Evolutionary conservation across 805 yeast species (phyloP), one percentile per base, ranked within the genome.

Genomic region (Lipomyces yamanashiensis): DNA sequence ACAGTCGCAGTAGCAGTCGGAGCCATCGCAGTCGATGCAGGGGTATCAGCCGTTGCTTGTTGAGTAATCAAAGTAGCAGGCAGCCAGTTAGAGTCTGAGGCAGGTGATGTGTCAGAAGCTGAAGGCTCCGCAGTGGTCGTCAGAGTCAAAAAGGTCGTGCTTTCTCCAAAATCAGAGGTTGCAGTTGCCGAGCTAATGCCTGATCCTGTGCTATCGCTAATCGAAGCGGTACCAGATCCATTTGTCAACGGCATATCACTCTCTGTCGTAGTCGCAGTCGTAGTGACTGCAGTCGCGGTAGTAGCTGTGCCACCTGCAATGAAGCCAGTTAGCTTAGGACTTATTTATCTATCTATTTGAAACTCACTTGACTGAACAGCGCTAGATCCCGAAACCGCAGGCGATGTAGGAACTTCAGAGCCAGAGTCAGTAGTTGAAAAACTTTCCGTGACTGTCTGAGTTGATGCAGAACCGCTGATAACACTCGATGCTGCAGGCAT

Each of bases 61-160:
- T 54, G 54, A 6, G 80, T 77, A 48, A 80, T 72, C 56, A 81
- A 73, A 12, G 77, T 74, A 15, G 81, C 77, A 40, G 85, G 85
- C 48, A 82, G 70, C 84, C 85, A 81, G 52, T 74, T 67, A 9
- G 73, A 67, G 21, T 70, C 63, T 10, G 76, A 59, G 10, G 70
- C 51, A 3, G 28, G 37, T 33, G 36, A 59, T 47, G 23, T 54
- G 21, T 10, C 54, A 6, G 70, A 59, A 3, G 72, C 54, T 17
- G 72, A 49, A 45, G 73, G 71, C 28, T 28, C 28, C 28, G 28
- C 28, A 49, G 77, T 73, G 21, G 75, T 67, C 47, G 68, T 66
- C 34, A 72, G 61, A 7, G 74, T 64, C 51, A 66, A 60, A 15
- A 72, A 61, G 44, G 72, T 59, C 13, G 53, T 49, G 40, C 53